A percentile compares a stretch with the other conserved stretches of the same genome.
Evolutionary conservation across 1,139 yeast genomes (phyloP).

Genomic region (Hanseniaspora uvarum): DNA sequence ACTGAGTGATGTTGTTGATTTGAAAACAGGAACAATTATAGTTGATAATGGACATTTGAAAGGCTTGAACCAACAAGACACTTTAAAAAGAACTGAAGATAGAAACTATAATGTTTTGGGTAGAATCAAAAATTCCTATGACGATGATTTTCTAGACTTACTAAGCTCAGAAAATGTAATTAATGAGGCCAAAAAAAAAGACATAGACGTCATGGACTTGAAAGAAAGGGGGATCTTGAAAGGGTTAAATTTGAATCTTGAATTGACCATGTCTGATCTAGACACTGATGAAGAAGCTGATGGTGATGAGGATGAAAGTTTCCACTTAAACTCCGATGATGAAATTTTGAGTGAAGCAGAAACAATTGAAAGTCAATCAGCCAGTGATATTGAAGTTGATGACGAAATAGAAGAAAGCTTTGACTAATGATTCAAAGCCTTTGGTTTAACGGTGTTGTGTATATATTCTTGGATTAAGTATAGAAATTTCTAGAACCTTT

Average conservation of each 20-base stretch:
- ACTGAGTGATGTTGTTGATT: constrained; percentile 59
- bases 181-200: neutral
- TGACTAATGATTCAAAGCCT: neutral
- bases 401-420: constrained; percentile 15
- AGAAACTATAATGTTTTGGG: constrained; percentile 5
- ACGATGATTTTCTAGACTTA: constrained; percentile 10
- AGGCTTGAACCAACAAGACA: constrained; percentile 19
- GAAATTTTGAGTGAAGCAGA: neutral
- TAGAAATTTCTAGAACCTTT: neutral
- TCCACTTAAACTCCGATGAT: neutral
- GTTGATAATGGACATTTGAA: constrained; percentile 57
- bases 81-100: constrained; percentile 1
- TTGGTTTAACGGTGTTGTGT: neutral
- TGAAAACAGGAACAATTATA: constrained; percentile 48
- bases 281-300: constrained; percentile 4
- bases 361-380: neutral
- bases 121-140: constrained; percentile 8
- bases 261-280: constrained; percentile 4
- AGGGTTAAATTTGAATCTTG: constrained; percentile 5
- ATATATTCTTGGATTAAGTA: no score
- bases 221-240: constrained; percentile 8
- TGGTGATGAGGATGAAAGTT: neutral
- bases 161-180: constrained; percentile 1
- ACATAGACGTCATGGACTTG: constrained; percentile 4
- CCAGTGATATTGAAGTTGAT: constrained; percentile 14